Evolutionary conservation across 768 basidiomycete species (phyloP), one percentile per base, ranked within the genome.

Genomic region (Suillus discolor): DNA sequence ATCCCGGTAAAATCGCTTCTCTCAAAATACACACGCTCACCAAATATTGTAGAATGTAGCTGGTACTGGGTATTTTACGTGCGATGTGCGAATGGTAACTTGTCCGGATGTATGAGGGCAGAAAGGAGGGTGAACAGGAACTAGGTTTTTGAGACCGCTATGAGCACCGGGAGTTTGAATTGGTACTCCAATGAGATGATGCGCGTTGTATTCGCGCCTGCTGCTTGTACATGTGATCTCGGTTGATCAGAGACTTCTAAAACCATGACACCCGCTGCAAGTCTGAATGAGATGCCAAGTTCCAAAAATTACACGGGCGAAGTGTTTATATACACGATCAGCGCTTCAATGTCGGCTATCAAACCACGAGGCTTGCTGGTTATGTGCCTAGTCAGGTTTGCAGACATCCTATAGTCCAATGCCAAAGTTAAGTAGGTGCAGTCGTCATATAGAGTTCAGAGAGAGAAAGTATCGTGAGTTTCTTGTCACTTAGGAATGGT

Each of bases 191-290:
- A 51, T 3, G 15, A 25, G 25, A 49, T 6, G 23, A 23, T 23
- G 23, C 6, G 13, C 15, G 6, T 41, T 53, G 16, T 5, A 28
- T 18, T 53, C 4, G 25, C 25, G 16, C 16, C 11, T 25, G 49
- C 23, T 51, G 49, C 49, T 25, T 51, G 49, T 16, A 3, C 6
- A 23, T 23, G 23, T 23, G 49, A 51, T 25, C 12, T 23, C 47
- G n/a, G 66, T 79, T 23, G 15, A 25, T 51, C 8, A 18, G 51
- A 53, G 28, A 53, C 16, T 53, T 15, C 49, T 12, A 51, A 28
- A 15, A 28, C 25, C 16, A 49, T 53, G 51, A 23, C 16, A 16
- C 7, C 15, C 16, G 9, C 51, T 11, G 16, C 28, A 18, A 53
- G 8, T 53, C 8, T 18, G 51, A 53, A 31, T 53, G 51, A 31